Percentiles rank a stretch among this genome's conserved stretches.
Evolutionary conservation across 345 rosid species (phyloP).

Genomic region (Salix exigua): DNA sequence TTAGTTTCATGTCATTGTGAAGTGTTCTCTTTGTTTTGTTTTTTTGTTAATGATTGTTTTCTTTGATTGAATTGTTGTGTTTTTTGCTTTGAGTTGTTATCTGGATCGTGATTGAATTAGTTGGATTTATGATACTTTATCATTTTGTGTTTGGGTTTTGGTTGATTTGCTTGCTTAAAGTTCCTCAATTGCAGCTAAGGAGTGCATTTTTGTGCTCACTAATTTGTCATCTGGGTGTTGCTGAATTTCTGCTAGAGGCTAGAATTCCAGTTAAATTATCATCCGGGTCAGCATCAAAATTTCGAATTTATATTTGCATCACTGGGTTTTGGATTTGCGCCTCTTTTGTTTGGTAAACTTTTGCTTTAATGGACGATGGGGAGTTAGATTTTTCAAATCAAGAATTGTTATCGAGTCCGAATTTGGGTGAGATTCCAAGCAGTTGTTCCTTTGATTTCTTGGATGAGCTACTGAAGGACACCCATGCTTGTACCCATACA

Average conservation of each 20-base stretch:
- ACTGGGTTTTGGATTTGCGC: neutral
- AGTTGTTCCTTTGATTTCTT: constrained; percentile 69
- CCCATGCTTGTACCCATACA: constrained; percentile 85
- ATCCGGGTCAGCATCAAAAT: constrained; percentile 18
- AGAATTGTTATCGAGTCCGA: constrained; percentile 53
- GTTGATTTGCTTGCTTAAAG: neutral
- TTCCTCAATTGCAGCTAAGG: neutral
- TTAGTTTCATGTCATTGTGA: constrained; percentile 3
- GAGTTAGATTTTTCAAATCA: constrained; percentile 87
- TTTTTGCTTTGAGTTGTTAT: neutral
- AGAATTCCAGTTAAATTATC: constrained; percentile 12
- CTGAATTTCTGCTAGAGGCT: neutral
- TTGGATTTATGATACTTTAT: neutral
- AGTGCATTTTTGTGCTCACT: neutral
- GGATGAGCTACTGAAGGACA: constrained; percentile 51
- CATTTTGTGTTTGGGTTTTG: constrained; percentile 1
- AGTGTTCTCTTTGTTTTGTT: neutral
- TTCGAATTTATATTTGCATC: constrained; percentile 9
- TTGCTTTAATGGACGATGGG: constrained; percentile 70
- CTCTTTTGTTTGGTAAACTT: neutral
- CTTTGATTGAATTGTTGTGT: neutral
- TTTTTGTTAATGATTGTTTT: neutral
- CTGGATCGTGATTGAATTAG: constrained; percentile 10
- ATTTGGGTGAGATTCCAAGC: constrained; percentile 55
- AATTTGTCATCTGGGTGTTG: constrained; percentile 4